These are phyloP conservation scores for Rubia balearica DNA, from an alignment of 305 asterid species.

Conservation along the genomic window DNA sequence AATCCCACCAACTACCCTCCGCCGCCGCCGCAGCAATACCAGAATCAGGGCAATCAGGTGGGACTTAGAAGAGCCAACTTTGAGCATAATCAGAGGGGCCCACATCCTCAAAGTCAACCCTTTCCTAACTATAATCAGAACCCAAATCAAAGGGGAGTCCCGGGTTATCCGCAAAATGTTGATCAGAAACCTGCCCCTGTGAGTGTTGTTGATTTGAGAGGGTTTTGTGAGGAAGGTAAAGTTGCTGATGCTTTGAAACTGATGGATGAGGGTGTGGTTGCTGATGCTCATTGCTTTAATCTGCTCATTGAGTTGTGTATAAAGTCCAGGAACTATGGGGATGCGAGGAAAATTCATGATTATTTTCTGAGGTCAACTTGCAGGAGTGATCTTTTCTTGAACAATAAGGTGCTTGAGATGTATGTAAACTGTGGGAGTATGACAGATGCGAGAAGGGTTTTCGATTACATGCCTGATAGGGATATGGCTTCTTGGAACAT, in stretches of 20 bases:
- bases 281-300: constrained; percentile 55
- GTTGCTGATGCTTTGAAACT: constrained; percentile 69
- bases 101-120: constrained; percentile 7
- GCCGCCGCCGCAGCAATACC: background rate
- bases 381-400: constrained; percentile 58
- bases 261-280: constrained; percentile 63
- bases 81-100: constrained; percentile 25
- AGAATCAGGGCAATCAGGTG: constrained; percentile 4
- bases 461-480: constrained; percentile 87
- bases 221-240: constrained; percentile 62
- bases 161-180: constrained; percentile 4
- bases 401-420: constrained; percentile 70
- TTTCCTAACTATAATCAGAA: background rate
- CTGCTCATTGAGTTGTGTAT: constrained; percentile 64
- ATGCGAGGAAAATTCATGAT: constrained; percentile 84
- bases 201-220: constrained; percentile 39
- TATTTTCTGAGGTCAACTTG: constrained; percentile 68
- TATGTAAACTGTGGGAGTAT: constrained; percentile 75
- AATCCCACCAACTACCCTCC: constrained; percentile 16
- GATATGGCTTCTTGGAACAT: constrained; percentile 81
- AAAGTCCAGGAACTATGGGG: constrained; percentile 63
- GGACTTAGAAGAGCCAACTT: constrained; percentile 13
- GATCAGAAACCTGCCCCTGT: constrained; percentile 14
- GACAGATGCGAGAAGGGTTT: constrained; percentile 77
- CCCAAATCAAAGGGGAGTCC: constrained; percentile 7